Base-by-base conservation (phyloP, 345 rosid genomes). In the Anastatica hierochuntica region DNA sequence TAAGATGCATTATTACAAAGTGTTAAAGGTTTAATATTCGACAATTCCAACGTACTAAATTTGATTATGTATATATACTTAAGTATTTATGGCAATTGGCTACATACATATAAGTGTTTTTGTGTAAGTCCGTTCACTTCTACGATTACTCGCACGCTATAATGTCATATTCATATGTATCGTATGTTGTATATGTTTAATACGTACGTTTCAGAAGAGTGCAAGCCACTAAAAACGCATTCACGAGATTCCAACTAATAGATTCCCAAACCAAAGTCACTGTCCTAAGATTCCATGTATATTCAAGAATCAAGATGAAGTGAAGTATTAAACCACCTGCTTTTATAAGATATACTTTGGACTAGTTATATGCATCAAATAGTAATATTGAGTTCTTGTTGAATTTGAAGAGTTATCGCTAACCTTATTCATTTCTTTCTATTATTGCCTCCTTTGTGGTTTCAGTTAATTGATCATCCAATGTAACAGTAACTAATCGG, bases 221-320 rank as follows among this genome's bases (percentile, higher is more conserved):
- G n/a, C n/a, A n/a, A n/a, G n/a, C n/a, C n/a, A 73, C 70, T 64
- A 53, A 23, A 43, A 18, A 19, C 23, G 24, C 55, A 55, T 66
- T 58, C 63, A 65, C 45, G 56, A 70, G 60, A 58, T 66, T 43
- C 59, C 59, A 47, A 55, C 51, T 39, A 49, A 38, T 54, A 65
- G 57, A 51, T 52, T 66, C 79, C 68, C 64, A 23, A 45, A 50
- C 53, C 58, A 58, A 65, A 30, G 24, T 21, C 2, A 2, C 24
- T 34, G 17, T 23, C 13, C 16, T 23, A 12, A 56, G 24, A 23
- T 21, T 21, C 24, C 5, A 21, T 2, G 5, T 21, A 21, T 21
- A 21, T 21, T 2, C 24, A 49, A 49, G 40, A 56, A 24, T 2
- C 24, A 10, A 11, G 12, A 49, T 16, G 31, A 49, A 41, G 17